Evolutionary conservation across 345 rosid species (phyloP).

Genomic region (Salix viminalis): DNA sequence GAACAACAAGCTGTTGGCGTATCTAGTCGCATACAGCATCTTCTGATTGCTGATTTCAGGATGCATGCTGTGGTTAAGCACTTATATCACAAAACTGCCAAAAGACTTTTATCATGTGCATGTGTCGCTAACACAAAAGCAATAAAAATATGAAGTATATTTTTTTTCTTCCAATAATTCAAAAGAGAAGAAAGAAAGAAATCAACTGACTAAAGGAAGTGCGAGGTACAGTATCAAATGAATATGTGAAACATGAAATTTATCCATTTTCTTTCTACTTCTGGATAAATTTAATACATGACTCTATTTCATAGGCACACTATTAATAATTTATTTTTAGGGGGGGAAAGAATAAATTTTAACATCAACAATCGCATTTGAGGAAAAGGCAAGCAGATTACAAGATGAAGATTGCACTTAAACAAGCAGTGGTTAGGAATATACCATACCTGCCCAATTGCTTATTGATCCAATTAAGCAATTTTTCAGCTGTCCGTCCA

Average conservation of each 20-base stretch:
- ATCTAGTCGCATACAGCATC: neutral
- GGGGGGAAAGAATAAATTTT: neutral
- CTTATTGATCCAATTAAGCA: slow-evolving; percentile 91
- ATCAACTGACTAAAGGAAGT: neutral
- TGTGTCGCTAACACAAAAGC: neutral
- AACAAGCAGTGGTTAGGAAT: slow-evolving; percentile 8
- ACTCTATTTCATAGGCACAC: neutral
- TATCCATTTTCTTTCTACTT: neutral
- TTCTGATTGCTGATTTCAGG: neutral
- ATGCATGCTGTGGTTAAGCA: neutral
- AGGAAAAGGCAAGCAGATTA: neutral
- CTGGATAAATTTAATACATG: neutral
- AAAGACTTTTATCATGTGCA: neutral
- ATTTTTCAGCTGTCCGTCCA: slow-evolving; percentile 72
- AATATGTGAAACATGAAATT: neutral
- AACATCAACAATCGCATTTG: neutral
- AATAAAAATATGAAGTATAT: neutral
- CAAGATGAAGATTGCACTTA: neutral
- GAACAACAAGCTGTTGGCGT: neutral
- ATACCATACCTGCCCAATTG: slow-evolving; percentile 66
- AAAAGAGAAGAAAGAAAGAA: neutral
- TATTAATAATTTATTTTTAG: neutral
- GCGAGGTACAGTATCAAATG: no score
- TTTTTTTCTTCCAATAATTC: neutral
- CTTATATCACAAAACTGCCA: neutral